These are phyloP conservation scores for Colletotrichum sp. DNA, from an alignment of 2,329 filamentous ascomycete genomes.

Conservation along the genomic window DNA sequence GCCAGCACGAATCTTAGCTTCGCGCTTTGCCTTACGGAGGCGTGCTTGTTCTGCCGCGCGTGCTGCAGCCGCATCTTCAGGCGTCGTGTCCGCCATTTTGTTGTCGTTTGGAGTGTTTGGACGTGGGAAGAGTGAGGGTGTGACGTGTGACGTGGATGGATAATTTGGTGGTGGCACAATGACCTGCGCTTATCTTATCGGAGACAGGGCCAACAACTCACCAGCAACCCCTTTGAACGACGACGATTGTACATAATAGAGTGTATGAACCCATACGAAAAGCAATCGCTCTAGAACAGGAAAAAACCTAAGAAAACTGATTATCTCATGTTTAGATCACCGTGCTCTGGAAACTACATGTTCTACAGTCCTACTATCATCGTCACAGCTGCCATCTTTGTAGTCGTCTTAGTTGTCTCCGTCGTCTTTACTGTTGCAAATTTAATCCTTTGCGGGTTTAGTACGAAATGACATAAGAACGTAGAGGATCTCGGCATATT, in stretches of 20 bases:
- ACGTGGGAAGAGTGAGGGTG: background rate
- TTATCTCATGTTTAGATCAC: background rate
- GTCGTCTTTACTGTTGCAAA: background rate
- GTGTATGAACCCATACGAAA: background rate
- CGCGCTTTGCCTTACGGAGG: slow-evolving; percentile 77
- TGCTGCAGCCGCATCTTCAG: slow-evolving; percentile 55
- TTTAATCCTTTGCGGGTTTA: background rate
- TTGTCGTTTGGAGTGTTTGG: background rate
- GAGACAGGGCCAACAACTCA: background rate
- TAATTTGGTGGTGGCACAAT: background rate
- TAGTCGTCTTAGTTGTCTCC: no score
- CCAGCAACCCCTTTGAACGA: background rate
- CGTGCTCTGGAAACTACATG: background rate
- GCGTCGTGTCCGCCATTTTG: slow-evolving; percentile 45
- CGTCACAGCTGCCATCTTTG: background rate
- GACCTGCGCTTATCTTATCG: slow-evolving; percentile 23
- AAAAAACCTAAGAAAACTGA: background rate
- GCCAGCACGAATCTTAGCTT: slow-evolving; percentile 78
- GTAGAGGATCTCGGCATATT: background rate
- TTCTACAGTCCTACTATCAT: background rate
- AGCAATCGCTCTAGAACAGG: background rate
- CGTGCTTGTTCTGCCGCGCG: slow-evolving; percentile 70
- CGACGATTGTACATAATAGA: background rate
- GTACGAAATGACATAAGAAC: background rate
- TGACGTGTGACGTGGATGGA: slow-evolving; percentile 15